Conservation (phyloP, 331 rosid species). For the Arachis monticola region DNA sequence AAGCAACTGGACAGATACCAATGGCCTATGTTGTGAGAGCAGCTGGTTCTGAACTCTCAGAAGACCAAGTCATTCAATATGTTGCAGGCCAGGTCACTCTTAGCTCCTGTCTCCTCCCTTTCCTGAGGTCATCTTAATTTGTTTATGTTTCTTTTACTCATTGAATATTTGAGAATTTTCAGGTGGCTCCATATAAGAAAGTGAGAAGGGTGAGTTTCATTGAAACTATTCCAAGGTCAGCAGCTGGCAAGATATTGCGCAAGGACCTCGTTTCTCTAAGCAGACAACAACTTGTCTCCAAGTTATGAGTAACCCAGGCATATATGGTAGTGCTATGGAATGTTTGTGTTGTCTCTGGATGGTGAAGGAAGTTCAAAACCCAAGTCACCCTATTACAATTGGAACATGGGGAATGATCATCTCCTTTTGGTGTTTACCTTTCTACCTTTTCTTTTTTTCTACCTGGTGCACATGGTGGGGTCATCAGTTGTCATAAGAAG, state of each 20-base stretch:
- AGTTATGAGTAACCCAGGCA: constrained; percentile 49
- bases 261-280: constrained; percentile 72
- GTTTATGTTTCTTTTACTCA: not conserved
- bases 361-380: not conserved
- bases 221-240: constrained; percentile 73
- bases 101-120: not conserved
- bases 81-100: constrained; percentile 71
- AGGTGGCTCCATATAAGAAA: constrained; percentile 96
- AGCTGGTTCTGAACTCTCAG: constrained; percentile 55
- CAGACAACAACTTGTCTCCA: constrained; percentile 56
- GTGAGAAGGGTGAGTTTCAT: constrained; percentile 71
- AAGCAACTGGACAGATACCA: constrained; percentile 87
- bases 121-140: not conserved
- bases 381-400: not conserved
- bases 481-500: constrained; percentile 4
- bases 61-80: constrained; percentile 78
- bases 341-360: constrained; percentile 3
- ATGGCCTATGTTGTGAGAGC: constrained; percentile 83
- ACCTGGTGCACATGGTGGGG: constrained; percentile 14
- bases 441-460: not conserved
- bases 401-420: constrained; percentile 1
- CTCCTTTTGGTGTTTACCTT: not conserved
- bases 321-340: not conserved
- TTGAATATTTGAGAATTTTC: constrained; percentile 32
- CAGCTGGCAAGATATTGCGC: constrained; percentile 90